Evolutionary conservation across 2,329 filamentous ascomycete species (phyloP), one percentile per base, ranked within the genome.

Genomic region (Xylariaceae sp.): DNA sequence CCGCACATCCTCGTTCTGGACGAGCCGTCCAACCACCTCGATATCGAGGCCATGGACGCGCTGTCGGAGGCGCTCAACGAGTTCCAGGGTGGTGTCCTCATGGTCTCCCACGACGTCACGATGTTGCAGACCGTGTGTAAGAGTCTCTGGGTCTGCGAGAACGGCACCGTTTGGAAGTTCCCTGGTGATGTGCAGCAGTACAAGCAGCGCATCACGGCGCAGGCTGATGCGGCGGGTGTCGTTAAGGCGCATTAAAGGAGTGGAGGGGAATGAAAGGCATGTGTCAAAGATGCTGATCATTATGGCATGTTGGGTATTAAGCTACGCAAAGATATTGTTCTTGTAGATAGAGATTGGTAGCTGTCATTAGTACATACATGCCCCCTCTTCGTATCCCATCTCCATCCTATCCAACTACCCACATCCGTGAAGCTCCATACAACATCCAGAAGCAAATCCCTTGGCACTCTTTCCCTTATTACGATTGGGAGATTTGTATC

Each of bases 11-110:
- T 99, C 51, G 93, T 99, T 62, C 89, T 99, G 54, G 94, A 99
- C 82, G 94, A 99, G 76, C 94, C 94, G 73, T 96, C 91, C 65
- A 99, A 99, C 80, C 94, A 99, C 76, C 80, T 99, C 69, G 94
- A 99, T 84, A 97, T 99, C 68, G 94, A 99, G 75, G 94, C 94
- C 65, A 97, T 99, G 94, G 94, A 99, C 74, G 93, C 94, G 9
- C 80, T 99, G 55, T 88, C 90, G 3, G 86, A 88, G 35, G 94
- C 94, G 13, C 80, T 99, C 67, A 83, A 86, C 67, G 84, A 87
- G 65, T 99, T 97, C 78, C 84, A 96, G 77, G 94, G 94, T 62
- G 94, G 94, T 74, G 92, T 99, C 58, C 79, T 99, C 69, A 97
- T 99, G 92, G 94, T 99, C 59, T 96, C 90, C 71, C 94, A 99